A percentile compares a stretch with the other conserved stretches of the same genome.
These are phyloP conservation scores for Metschnikowia dekortorum DNA, from an alignment of 805 yeast genomes.

Conservation along the genomic window DNA sequence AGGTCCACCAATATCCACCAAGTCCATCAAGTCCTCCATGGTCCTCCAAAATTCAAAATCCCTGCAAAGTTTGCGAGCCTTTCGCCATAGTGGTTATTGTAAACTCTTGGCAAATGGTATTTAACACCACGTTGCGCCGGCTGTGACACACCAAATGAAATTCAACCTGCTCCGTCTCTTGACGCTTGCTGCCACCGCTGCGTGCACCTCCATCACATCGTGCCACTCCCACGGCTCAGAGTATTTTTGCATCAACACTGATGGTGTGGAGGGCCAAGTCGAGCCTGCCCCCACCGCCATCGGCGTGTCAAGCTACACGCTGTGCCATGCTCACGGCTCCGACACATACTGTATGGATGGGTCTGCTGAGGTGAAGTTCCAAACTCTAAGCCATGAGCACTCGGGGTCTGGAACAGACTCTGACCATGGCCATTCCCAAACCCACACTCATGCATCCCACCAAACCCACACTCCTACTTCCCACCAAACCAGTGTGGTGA, in stretches of 20 bases:
- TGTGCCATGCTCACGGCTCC: slow-evolving; percentile 4
- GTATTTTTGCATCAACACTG: slow-evolving; percentile 1
- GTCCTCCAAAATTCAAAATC: too few species aligned
- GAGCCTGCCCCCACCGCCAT: slow-evolving; percentile 2
- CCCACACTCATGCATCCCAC: not conserved
- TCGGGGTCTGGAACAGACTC: not conserved
- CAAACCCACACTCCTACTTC: not conserved
- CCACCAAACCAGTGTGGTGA: not conserved
- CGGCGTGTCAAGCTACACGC: not conserved
- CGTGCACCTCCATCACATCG: slow-evolving; percentile 2
- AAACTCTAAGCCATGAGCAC: not conserved
- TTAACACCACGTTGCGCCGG: not conserved
- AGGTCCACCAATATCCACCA: too few species aligned
- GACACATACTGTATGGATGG: slow-evolving; percentile 3
- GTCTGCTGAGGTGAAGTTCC: not conserved
- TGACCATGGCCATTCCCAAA: not conserved
- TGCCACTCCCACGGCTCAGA: slow-evolving; percentile 5
- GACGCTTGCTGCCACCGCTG: not conserved
- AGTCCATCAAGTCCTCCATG: too few species aligned
- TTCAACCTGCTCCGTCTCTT: not conserved
- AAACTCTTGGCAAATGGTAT: not conserved
- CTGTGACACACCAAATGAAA: not conserved
- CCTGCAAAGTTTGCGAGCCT: too few species aligned
- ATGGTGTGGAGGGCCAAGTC: slow-evolving; percentile 4
- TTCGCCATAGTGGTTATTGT: not conserved